Conservation (phyloP, 225 moss, liverwort and hornwort genomes). For the Takakia lepidozioides region DNA sequence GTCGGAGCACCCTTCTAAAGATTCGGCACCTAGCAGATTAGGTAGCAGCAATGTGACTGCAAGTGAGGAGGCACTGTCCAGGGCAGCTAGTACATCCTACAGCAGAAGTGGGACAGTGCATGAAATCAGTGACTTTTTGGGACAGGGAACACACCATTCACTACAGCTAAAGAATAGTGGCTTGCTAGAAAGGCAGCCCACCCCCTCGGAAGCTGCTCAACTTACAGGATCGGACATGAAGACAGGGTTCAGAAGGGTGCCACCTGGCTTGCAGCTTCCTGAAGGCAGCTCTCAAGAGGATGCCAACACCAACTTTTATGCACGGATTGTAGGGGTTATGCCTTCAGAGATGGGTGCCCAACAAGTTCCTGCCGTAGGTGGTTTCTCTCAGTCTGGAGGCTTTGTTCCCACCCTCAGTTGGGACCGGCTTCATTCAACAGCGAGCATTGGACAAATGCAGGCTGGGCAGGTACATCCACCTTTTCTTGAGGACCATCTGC, state of each 20-base stretch:
- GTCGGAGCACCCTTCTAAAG: slow-evolving; percentile 24
- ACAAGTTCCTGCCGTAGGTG: slow-evolving; percentile 10
- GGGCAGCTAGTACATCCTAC: slow-evolving; percentile 17
- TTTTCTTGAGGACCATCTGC: slow-evolving; percentile 15
- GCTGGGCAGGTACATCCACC: slow-evolving; percentile 14
- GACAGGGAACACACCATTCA: background rate
- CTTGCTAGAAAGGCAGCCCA: slow-evolving; percentile 4
- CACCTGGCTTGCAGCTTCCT: slow-evolving; percentile 7
- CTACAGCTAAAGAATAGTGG: slow-evolving; percentile 2
- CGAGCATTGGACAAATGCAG: slow-evolving; percentile 3
- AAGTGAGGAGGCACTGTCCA: slow-evolving; percentile 25
- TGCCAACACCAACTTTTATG: slow-evolving; percentile 41
- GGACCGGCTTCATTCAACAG: slow-evolving; percentile 6
- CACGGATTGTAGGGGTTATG: slow-evolving; percentile 32
- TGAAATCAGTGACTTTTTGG: slow-evolving; percentile 15
- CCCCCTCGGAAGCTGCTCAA: slow-evolving; percentile 3
- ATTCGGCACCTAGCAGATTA: slow-evolving; percentile 16
- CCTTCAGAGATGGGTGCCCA: slow-evolving; percentile 13
- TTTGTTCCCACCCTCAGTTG: slow-evolving; percentile 12
- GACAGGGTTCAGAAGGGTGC: background rate
- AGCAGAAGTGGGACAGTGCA: slow-evolving; percentile 8
- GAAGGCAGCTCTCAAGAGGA: slow-evolving; percentile 12
- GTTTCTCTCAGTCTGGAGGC: slow-evolving; percentile 25
- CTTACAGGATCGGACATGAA: slow-evolving; percentile 6
- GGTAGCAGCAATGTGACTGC: slow-evolving; percentile 13